phyloP scores from a whole-genome alignment of 1,139 yeast genomes.

The Magnusiomyces tetraspermus region DNA sequence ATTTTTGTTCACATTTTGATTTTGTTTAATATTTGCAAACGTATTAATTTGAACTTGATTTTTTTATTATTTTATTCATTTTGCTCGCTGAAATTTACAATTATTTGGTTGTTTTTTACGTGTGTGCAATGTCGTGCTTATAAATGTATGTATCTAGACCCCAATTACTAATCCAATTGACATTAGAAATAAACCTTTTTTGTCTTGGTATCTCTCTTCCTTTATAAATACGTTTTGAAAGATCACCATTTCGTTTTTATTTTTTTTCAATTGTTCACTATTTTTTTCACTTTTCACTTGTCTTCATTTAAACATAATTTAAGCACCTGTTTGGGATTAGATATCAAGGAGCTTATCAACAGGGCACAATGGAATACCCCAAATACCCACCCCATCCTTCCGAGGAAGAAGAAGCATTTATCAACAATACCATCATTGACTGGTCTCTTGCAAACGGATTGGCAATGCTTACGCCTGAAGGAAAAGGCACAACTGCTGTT shows the following conservation, averaged over 20 bases:
- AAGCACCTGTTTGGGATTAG: too few species aligned
- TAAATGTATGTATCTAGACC: neutral
- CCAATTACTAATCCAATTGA: neutral
- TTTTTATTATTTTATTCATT: too few species aligned
- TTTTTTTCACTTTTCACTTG: neutral
- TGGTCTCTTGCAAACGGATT: constrained; percentile 77
- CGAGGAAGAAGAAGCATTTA: constrained; percentile 8
- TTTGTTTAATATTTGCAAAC: too few species aligned
- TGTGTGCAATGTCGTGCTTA: neutral
- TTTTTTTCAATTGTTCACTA: neutral
- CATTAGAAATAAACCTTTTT: neutral
- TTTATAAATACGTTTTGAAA: neutral
- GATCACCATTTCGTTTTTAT: neutral
- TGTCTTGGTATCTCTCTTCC: neutral
- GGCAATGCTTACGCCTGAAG: constrained; percentile 58
- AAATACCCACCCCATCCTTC: constrained; percentile 11
- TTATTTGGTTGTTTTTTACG: too few species aligned
- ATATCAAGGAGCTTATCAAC: too few species aligned
- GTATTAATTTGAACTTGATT: too few species aligned
- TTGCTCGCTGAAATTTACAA: too few species aligned
- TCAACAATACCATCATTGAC: constrained; percentile 40
- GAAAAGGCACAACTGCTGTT: constrained; percentile 37
- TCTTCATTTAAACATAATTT: too few species aligned
- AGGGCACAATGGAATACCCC: constrained; percentile 14
- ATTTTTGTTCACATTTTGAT: too few species aligned